phyloP scores from a whole-genome alignment of 1,139 yeast genomes.

The Saccharomyces uvarum region DNA sequence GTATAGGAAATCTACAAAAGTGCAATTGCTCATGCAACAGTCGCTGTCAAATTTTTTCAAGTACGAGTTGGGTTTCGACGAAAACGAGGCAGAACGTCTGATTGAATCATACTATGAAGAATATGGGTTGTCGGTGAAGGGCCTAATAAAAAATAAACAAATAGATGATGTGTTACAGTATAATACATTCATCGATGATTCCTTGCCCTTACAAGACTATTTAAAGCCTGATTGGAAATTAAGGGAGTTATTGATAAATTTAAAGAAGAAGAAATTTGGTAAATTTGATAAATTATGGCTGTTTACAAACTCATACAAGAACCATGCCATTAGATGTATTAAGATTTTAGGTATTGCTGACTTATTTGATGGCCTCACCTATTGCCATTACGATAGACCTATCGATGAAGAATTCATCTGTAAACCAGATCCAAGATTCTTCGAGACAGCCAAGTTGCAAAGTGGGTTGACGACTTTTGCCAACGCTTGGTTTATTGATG shows the following conservation, averaged over 20 bases:
- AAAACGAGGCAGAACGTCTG: constrained; percentile 64
- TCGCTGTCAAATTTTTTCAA: constrained; percentile 78
- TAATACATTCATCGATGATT: constrained; percentile 85
- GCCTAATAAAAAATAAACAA: constrained; percentile 65
- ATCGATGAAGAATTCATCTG: constrained; percentile 53
- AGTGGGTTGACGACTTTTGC: constrained; percentile 49
- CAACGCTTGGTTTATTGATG: constrained; percentile 74
- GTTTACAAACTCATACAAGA: constrained; percentile 88
- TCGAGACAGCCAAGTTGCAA: constrained; percentile 48
- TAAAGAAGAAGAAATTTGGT: constrained; percentile 38
- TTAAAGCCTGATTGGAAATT: constrained; percentile 52
- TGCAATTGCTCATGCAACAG: constrained; percentile 81
- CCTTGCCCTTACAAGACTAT: constrained; percentile 72
- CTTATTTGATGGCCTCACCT: constrained; percentile 86
- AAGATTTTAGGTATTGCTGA: constrained; percentile 80
- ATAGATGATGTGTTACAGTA: constrained; percentile 82
- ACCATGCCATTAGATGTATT: constrained; percentile 74
- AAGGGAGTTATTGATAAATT: constrained; percentile 39
- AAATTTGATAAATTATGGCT: constrained; percentile 66
- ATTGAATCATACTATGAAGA: constrained; percentile 72
- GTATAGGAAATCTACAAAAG: constrained; percentile 62
- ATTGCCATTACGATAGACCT: constrained; percentile 62
- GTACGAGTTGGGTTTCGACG: constrained; percentile 47
- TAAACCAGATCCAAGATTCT: constrained; percentile 69
- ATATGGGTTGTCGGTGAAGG: constrained; percentile 90